phyloP scores from a whole-genome alignment of 1,284 basidiomycete species.

The Ustilago vetiveriae region DNA sequence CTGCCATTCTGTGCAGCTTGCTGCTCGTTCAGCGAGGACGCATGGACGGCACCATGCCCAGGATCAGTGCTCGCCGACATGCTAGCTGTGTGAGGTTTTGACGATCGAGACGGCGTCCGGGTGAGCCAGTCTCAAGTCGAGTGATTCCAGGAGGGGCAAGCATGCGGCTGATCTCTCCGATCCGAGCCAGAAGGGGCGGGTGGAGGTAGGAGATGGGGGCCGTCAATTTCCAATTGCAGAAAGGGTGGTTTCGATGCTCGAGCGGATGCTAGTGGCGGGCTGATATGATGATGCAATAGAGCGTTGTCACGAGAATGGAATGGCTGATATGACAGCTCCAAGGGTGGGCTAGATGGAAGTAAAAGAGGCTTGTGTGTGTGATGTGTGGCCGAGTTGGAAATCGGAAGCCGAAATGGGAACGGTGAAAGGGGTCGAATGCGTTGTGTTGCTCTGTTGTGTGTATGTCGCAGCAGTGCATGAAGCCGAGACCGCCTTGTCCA shows the following conservation, averaged over 20 bases:
- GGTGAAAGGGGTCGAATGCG: constrained; percentile 4
- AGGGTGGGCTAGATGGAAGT: background rate
- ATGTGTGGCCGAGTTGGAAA: background rate
- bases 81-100: constrained; percentile 6
- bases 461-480: constrained; percentile 8
- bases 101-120: background rate
- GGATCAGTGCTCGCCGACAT: constrained; percentile 19
- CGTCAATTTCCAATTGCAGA: no score
- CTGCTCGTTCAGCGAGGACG: background rate
- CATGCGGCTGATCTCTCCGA: background rate
- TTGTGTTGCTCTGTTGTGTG: constrained; percentile 4
- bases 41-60: background rate
- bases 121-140: background rate
- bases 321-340: no score
- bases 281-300: no score
- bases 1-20: background rate
- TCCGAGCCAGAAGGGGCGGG: no score
- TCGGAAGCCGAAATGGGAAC: background rate
- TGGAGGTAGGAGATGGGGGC: no score
- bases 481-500: background rate
- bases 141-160: no score
- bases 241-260: no score
- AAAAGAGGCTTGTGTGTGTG: background rate
- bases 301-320: no score
- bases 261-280: no score